Percentiles rank a stretch among this genome's conserved stretches.
Evolutionary conservation across 2,329 filamentous ascomycete species (phyloP).

Genomic region (Sclerotinia nivalis): DNA sequence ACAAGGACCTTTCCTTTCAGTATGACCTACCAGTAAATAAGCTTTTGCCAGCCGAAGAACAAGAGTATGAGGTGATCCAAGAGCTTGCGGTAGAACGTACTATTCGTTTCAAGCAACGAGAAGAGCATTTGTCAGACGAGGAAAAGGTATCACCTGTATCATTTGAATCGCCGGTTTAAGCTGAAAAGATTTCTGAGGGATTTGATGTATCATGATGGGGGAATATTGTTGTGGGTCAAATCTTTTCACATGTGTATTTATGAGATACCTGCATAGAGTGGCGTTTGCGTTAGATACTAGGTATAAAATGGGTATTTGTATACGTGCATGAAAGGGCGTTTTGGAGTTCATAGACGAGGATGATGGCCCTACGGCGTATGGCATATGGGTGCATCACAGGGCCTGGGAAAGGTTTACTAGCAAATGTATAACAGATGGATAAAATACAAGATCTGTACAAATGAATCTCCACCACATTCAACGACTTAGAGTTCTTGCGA

Average conservation of each 20-base stretch:
- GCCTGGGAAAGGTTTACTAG: no score
- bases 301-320: slow-evolving; percentile 18
- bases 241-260: slow-evolving; percentile 1
- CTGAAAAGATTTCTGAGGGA: not conserved
- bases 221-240: not conserved
- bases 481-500: not conserved
- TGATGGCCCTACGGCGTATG: not conserved
- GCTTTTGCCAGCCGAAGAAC: not conserved
- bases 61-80: not conserved
- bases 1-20: not conserved
- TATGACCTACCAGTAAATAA: not conserved
- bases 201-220: not conserved
- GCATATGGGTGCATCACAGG: not conserved
- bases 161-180: not conserved
- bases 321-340: slow-evolving; percentile 18
- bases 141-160: no score
- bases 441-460: slow-evolving; percentile 14
- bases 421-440: slow-evolving; percentile 5
- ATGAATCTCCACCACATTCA: not conserved
- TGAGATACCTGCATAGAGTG: slow-evolving; percentile 19
- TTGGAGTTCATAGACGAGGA: slow-evolving; percentile 12
- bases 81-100: not conserved
- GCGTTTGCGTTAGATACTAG: slow-evolving; percentile 20
- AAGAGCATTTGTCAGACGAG: not conserved
- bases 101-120: not conserved